A percentile compares a stretch with the other conserved stretches of the same genome.
Evolutionary conservation across 163 green algal genomes (phyloP).

Genomic region (Scenedesmus sp.): DNA sequence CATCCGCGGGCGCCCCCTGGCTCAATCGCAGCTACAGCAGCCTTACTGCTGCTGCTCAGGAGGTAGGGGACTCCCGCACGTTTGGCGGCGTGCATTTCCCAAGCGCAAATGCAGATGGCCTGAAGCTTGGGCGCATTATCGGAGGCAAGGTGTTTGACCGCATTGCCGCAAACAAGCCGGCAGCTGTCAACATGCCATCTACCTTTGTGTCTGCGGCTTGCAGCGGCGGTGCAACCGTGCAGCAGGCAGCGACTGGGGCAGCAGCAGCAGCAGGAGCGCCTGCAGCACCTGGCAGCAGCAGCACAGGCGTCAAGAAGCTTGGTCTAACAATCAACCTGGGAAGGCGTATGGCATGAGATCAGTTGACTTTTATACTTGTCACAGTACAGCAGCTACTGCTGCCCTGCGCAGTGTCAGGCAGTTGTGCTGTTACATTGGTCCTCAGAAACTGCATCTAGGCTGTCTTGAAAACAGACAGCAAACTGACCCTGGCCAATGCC

Average conservation of each 20-base stretch:
- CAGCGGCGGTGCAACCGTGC: neutral
- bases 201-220: neutral
- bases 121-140: constrained; percentile 30
- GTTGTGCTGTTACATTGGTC: no score
- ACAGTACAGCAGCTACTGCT: no score
- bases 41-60: constrained; percentile 33
- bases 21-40: constrained; percentile 32
- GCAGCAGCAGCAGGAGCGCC: neutral
- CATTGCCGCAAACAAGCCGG: neutral
- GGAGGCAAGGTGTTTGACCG: constrained; percentile 24
- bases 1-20: constrained; percentile 25
- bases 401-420: no score
- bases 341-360: neutral
- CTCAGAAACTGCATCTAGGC: no score
- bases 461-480: no score
- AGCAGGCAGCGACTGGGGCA: neutral
- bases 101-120: constrained; percentile 20
- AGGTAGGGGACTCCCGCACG: constrained; percentile 42
- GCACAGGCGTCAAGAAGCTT: neutral
- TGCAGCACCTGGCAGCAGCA: neutral
- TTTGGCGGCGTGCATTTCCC: constrained; percentile 47
- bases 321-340: neutral
- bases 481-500: no score
- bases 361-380: no score
- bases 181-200: neutral